Conservation (phyloP, 2,329 filamentous ascomycete genomes). For the Colletotrichum tabaci region DNA sequence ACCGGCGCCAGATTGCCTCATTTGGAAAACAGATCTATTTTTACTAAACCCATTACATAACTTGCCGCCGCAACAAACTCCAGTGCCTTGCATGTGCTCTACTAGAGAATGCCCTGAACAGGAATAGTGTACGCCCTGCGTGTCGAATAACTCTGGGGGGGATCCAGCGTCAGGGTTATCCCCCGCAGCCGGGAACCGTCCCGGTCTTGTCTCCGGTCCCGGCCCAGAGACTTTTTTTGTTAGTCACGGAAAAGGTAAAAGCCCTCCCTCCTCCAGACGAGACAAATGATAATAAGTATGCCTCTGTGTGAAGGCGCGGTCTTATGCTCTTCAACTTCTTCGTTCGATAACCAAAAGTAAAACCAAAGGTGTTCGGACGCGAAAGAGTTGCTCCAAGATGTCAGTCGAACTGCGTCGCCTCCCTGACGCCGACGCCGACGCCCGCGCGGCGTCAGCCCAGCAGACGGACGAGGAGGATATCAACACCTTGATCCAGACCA, state of each 20-base stretch:
- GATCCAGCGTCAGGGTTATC: not conserved
- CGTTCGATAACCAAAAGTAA: not conserved
- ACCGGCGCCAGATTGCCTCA: not conserved
- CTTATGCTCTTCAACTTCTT: not conserved
- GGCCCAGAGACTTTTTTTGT: not conserved
- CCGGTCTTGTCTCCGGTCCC: slow-evolving; percentile 12
- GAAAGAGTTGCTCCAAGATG: not conserved
- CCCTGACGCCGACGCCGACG: not conserved
- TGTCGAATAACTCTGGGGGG: not conserved
- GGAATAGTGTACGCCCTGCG: slow-evolving; percentile 9
- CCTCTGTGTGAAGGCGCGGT: accelerated
- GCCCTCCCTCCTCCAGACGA: no score
- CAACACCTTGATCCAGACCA: slow-evolving; percentile 40
- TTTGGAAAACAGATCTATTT: not conserved
- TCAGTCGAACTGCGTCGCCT: slow-evolving; percentile 23
- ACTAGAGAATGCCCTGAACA: not conserved
- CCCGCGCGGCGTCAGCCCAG: not conserved
- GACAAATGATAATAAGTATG: not conserved
- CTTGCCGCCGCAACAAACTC: no score
- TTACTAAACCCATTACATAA: not conserved
- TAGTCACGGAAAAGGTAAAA: not conserved
- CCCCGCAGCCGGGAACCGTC: slow-evolving; percentile 10
- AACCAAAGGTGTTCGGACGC: not conserved
- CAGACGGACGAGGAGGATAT: slow-evolving; percentile 34
- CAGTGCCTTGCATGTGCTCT: no score